phyloP scores from a whole-genome alignment of 805 yeast genomes.

The Tanozyma kutaoensis region DNA sequence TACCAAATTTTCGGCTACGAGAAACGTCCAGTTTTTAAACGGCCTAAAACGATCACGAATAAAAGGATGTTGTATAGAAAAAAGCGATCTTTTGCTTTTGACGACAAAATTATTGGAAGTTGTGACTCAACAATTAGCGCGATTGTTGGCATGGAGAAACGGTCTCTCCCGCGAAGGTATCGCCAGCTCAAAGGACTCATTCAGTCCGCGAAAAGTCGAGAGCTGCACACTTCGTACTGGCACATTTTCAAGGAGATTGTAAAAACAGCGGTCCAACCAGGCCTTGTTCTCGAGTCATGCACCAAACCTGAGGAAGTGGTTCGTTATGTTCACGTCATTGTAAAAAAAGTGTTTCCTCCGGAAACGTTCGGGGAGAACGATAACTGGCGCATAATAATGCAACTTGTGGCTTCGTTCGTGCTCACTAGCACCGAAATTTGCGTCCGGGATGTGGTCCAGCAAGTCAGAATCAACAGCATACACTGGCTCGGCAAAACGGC shows the following conservation, averaged over 20 bases:
- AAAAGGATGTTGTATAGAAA: background rate
- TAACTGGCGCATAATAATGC: conserved; percentile 22
- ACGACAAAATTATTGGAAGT: conserved; percentile 3
- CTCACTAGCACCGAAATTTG: conserved; percentile 21
- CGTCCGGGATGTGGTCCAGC: conserved; percentile 15
- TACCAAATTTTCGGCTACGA: too few relatives aligned
- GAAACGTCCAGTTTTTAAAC: too few relatives aligned
- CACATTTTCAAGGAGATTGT: conserved; percentile 23
- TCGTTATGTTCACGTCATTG: conserved; percentile 25
- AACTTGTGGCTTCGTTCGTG: conserved; percentile 23
- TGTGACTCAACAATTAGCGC: conserved; percentile 3
- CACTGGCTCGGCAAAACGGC: conserved; percentile 37
- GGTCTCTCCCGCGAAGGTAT: conserved; percentile 7
- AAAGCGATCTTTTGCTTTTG: background rate
- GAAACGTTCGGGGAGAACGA: conserved; percentile 45
- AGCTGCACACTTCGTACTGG: too few relatives aligned
- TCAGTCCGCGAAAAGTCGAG: conserved; percentile 18
- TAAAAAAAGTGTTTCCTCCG: conserved; percentile 37
- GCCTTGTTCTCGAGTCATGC: conserved; percentile 14
- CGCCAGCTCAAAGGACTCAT: conserved; percentile 8
- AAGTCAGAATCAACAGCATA: conserved; percentile 30
- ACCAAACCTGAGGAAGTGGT: conserved; percentile 21
- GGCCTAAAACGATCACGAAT: background rate
- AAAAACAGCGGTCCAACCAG: conserved; percentile 2
- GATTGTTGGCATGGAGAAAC: conserved; percentile 4